A percentile compares a stretch with the other conserved stretches of the same genome.
Evolutionary conservation across 805 yeast genomes (phyloP).

Genomic region (Brettanomyces naardenensis): DNA sequence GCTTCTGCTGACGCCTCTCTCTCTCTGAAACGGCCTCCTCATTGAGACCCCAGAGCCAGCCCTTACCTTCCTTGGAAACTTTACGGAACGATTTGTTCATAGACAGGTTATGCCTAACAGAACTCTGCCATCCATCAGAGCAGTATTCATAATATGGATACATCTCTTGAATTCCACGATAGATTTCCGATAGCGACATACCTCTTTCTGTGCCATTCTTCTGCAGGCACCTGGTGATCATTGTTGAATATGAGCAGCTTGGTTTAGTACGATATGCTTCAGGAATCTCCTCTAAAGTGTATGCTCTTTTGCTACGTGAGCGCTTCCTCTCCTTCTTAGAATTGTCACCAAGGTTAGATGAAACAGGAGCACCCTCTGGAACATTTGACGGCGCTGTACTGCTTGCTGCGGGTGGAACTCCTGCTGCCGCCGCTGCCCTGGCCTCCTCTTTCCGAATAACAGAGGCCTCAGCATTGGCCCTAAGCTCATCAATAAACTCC

Average conservation of each 20-base stretch:
- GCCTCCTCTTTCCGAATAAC: constrained; percentile 22
- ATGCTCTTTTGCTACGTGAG: constrained; percentile 52
- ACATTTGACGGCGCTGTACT: constrained; percentile 2
- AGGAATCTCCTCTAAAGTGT: constrained; percentile 80
- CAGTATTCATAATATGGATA: constrained; percentile 92
- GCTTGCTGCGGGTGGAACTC: background rate
- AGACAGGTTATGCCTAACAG: constrained; percentile 84
- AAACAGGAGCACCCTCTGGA: background rate
- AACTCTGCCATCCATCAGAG: constrained; percentile 96
- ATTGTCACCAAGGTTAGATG: background rate
- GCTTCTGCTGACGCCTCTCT: constrained; percentile 59
- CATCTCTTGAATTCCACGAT: constrained; percentile 75
- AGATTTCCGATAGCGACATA: constrained; percentile 76
- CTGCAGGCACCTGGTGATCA: constrained; percentile 73
- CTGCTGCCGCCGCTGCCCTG: constrained; percentile 17
- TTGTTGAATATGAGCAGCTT: constrained; percentile 65
- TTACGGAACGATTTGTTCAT: constrained; percentile 79
- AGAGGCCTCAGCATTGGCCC: constrained; percentile 24
- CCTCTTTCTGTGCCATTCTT: constrained; percentile 62
- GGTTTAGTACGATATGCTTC: constrained; percentile 83
- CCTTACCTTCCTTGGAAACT: constrained; percentile 81
- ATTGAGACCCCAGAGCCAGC: constrained; percentile 92
- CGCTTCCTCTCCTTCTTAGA: constrained; percentile 30
- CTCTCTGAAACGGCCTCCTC: constrained; percentile 77
- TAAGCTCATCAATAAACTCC: constrained; percentile 18